Conservation (phyloP, 2,329 filamentous ascomycete species). For the Furcasterigmium sp. region DNA sequence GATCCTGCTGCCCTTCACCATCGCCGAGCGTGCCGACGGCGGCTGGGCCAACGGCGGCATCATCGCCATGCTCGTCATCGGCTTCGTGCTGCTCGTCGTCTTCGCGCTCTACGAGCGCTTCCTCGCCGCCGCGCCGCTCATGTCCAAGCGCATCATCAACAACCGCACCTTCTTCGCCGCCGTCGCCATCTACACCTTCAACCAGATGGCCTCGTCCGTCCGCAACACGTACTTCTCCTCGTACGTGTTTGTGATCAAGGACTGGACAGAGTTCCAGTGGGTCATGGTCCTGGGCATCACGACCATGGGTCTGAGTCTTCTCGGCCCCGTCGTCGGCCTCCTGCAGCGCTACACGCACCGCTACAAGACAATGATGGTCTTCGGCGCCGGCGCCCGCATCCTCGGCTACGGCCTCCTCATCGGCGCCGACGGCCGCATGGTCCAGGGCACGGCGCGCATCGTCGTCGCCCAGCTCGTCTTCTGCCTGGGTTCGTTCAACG, state of each 20-base stretch:
- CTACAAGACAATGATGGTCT: constrained; percentile 34
- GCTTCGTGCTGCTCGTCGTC: constrained; percentile 19
- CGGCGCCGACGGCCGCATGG: constrained; percentile 19
- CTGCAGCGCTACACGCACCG: constrained; percentile 29
- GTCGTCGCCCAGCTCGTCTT: constrained; percentile 29
- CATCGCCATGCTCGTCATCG: constrained; percentile 18
- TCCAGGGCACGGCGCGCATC: constrained; percentile 25
- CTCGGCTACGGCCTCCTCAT: constrained; percentile 30
- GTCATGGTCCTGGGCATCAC: constrained; percentile 33
- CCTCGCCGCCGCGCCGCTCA: constrained; percentile 24
- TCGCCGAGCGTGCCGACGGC: constrained; percentile 30
- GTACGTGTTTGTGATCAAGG: constrained; percentile 33
- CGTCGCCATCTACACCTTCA: constrained; percentile 23
- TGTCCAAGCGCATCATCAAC: constrained; percentile 23
- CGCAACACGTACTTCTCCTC: constrained; percentile 30
- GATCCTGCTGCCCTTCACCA: constrained; percentile 59
- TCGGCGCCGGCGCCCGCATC: constrained; percentile 27
- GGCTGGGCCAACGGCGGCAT: constrained; percentile 26
- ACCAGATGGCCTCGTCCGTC: constrained; percentile 26
- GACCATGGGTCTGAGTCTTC: constrained; percentile 30
- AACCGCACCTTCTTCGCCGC: constrained; percentile 24
- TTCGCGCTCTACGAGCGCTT: constrained; percentile 28
- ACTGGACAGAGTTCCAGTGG: constrained; percentile 35
- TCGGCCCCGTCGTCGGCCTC: constrained; percentile 28
- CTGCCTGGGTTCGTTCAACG: constrained; percentile 28